These are phyloP conservation scores for Cornus kousa DNA, from an alignment of 148 eudicot species.

Conservation along the genomic window DNA sequence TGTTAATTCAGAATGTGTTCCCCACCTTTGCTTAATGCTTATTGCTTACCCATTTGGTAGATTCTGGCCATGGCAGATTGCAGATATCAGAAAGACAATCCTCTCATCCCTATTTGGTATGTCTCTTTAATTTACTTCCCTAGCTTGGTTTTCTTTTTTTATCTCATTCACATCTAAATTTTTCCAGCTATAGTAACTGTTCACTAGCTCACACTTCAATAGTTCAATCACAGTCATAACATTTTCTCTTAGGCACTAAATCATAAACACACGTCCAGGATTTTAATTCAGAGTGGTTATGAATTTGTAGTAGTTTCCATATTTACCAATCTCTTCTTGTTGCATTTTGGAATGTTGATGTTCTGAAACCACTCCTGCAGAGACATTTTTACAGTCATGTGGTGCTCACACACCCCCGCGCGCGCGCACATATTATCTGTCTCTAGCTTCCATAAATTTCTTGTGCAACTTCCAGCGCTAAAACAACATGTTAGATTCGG, in stretches of 20 bases:
- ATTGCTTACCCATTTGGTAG: no score
- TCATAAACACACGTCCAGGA: not conserved
- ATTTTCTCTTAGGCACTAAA: not conserved
- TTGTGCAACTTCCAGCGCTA: not conserved
- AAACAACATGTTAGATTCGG: not conserved
- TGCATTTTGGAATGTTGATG: no score
- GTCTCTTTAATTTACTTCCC: not conserved
- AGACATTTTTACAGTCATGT: constrained; percentile 18
- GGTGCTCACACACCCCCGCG: no score
- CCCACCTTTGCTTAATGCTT: no score
- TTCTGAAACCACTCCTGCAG: not conserved
- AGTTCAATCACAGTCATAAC: not conserved
- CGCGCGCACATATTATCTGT: no score
- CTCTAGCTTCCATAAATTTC: not conserved
- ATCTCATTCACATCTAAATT: not conserved
- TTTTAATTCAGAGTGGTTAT: not conserved
- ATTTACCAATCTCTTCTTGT: not conserved
- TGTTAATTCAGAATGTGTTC: no score
- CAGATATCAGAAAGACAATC: not conserved
- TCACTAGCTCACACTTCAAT: not conserved
- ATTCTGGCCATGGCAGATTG: not conserved
- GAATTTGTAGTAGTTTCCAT: no score
- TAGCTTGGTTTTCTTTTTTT: no score
- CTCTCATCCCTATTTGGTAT: not conserved
- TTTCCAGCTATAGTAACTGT: not conserved